Evolutionary conservation across 441 rosid species (phyloP).

Genomic region (Geranium incanum): DNA sequence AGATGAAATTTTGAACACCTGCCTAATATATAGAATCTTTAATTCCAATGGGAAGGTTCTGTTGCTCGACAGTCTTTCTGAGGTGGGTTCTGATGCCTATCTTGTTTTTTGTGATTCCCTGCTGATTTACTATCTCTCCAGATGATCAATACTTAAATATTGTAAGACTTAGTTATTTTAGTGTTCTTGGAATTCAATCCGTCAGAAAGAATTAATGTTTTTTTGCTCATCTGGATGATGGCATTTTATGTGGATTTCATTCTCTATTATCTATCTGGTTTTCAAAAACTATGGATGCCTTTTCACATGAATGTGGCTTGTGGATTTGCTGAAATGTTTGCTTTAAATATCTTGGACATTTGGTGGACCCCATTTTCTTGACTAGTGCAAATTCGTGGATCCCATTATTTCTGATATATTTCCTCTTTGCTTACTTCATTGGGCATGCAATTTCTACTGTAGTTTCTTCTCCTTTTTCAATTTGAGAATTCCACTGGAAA

Average conservation of each 20-base stretch:
- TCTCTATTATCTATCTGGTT: not conserved
- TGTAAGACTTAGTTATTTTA: not conserved
- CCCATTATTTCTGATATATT: conserved; percentile 36
- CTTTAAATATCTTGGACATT: conserved; percentile 20
- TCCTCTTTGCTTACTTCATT: conserved; percentile 28
- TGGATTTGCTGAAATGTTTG: conserved; percentile 10
- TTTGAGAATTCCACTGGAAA: conserved; percentile 20
- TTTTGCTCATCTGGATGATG: not conserved
- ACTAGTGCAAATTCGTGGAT: conserved; percentile 45
- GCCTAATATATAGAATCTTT: conserved; percentile 5
- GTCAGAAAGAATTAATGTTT: not conserved
- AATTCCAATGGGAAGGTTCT: conserved; percentile 19
- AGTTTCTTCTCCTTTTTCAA: conserved; percentile 25
- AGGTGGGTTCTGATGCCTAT: conserved; percentile 34
- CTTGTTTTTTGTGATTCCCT: conserved; percentile 2
- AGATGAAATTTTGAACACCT: not conserved
- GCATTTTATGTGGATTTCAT: not conserved
- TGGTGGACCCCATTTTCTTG: conserved; percentile 29
- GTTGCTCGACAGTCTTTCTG: conserved; percentile 18
- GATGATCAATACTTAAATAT: not conserved
- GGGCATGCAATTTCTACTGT: conserved; percentile 19
- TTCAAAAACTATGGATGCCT: conserved; percentile 2
- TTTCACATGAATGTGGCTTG: conserved; percentile 23
- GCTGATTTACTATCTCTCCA: not conserved
- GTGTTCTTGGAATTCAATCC: not conserved